These are phyloP conservation scores for Mimosa bimucronata DNA, from an alignment of 306 rosid species.

Conservation along the genomic window DNA sequence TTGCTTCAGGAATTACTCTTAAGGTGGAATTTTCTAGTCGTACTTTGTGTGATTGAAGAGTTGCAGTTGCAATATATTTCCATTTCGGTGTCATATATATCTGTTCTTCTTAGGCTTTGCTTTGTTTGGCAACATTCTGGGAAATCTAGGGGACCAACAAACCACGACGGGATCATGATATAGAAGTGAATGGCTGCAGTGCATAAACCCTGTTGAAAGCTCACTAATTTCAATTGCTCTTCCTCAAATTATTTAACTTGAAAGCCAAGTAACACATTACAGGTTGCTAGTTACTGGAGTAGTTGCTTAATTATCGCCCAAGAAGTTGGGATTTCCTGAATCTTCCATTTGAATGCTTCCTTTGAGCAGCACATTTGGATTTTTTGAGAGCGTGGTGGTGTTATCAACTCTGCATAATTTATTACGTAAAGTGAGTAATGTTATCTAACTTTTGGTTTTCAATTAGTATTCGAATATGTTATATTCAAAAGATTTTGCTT, in stretches of 20 bases:
- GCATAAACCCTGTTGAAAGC: constrained; percentile 24
- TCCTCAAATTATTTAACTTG: constrained; percentile 10
- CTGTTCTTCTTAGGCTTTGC: not conserved
- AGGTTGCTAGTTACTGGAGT: not conserved
- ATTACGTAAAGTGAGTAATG: not conserved
- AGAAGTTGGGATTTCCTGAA: not conserved
- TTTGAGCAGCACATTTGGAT: not conserved
- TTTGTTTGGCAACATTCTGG: constrained; percentile 24
- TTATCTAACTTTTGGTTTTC: not conserved
- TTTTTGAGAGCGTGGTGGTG: constrained; percentile 9
- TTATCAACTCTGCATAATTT: not conserved
- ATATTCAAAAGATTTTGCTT: not conserved
- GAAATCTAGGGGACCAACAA: not conserved
- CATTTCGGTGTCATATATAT: not conserved
- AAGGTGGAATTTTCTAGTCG: not conserved
- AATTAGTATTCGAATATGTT: no score
- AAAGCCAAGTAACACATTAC: constrained; percentile 25
- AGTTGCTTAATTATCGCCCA: not conserved
- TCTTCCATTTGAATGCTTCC: not conserved
- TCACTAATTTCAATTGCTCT: constrained; percentile 12
- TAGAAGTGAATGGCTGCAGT: not conserved
- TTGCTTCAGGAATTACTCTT: constrained; percentile 17
- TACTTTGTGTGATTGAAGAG: not conserved
- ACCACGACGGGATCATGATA: constrained; percentile 7
- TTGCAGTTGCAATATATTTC: not conserved